phyloP scores from a whole-genome alignment of 2,329 filamentous ascomycete genomes.

The Hymenoscyphus albidus region DNA sequence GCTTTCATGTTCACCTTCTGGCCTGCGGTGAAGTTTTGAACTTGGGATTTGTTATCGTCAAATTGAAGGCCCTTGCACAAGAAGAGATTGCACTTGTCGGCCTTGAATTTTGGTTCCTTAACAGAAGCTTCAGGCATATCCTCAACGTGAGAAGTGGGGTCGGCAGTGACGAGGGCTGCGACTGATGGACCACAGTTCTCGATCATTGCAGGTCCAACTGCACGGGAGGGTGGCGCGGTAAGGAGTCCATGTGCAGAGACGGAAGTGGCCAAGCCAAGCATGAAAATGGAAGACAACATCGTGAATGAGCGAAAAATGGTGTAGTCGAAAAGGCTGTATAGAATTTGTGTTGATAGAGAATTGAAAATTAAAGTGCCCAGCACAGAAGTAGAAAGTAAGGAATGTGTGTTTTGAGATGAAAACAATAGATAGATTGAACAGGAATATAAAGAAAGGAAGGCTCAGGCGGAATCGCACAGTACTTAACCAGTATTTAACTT shows the following conservation, averaged over 20 bases:
- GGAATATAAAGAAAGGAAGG: background rate
- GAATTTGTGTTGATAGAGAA: constrained; percentile 7
- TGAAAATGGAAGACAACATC: constrained; percentile 5
- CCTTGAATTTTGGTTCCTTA: constrained; percentile 28
- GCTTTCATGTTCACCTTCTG: constrained; percentile 42
- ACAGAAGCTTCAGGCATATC: constrained; percentile 36
- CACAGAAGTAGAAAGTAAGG: constrained; percentile 15
- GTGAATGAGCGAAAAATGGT: background rate
- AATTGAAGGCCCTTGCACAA: constrained; percentile 47
- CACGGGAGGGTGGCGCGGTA: constrained; percentile 39
- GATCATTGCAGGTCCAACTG: constrained; percentile 41
- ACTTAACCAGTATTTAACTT: background rate
- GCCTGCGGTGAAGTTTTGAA: constrained; percentile 43
- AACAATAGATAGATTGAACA: background rate
- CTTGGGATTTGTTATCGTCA: constrained; percentile 40
- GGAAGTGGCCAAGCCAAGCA: constrained; percentile 19
- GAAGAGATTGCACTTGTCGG: constrained; percentile 38
- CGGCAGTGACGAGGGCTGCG: constrained; percentile 30
- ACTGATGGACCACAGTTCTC: constrained; percentile 42
- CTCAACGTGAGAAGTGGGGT: constrained; percentile 33
- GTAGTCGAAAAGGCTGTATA: background rate
- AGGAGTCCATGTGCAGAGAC: constrained; percentile 45
- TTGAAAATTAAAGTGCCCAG: constrained; percentile 21
- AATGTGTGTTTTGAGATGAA: constrained; percentile 1
- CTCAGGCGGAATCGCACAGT: background rate